These are phyloP conservation scores for Petunia hybrid DNA, from an alignment of 305 asterid genomes.

Conservation along the genomic window DNA sequence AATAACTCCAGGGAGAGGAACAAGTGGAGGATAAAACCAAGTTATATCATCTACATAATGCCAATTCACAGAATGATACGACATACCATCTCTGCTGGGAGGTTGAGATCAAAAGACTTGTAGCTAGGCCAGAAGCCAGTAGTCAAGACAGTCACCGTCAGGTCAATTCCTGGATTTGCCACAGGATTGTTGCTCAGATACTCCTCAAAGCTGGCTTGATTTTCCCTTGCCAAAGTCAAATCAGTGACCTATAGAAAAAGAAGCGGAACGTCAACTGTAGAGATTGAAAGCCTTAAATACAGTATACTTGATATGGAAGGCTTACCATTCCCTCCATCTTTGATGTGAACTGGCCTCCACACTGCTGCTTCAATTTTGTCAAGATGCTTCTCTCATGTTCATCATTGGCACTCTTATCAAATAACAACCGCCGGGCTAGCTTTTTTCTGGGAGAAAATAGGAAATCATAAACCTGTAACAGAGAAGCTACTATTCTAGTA, in stretches of 20 bases:
- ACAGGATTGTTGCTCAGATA: constrained; percentile 64
- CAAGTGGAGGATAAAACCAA: constrained; percentile 25
- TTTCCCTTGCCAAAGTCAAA: constrained; percentile 94
- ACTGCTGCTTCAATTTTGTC: constrained; percentile 95
- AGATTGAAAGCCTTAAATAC: background rate
- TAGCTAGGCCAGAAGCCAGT: constrained; percentile 99
- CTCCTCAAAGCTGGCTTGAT: constrained; percentile 87
- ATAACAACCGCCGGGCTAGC: constrained; percentile 90
- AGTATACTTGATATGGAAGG: constrained; percentile 26
- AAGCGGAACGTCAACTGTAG: constrained; percentile 28
- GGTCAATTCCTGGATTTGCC: constrained; percentile 90
- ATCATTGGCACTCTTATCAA: constrained; percentile 97
- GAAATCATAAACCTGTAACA: background rate
- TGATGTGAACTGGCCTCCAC: constrained; percentile 94
- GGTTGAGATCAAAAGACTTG: constrained; percentile 94
- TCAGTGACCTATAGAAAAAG: constrained; percentile 77
- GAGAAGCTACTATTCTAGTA: constrained; percentile 11
- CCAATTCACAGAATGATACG: constrained; percentile 26
- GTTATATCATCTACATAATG: constrained; percentile 4
- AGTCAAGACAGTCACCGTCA: constrained; percentile 94
- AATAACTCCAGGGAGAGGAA: constrained; percentile 23
- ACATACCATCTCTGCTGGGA: constrained; percentile 90
- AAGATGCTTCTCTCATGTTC: constrained; percentile 97
- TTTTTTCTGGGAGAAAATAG: constrained; percentile 66
- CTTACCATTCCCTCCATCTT: constrained; percentile 99